phyloP scores from a whole-genome alignment of 2,329 filamentous ascomycete genomes.

The Epichloe festucae region DNA sequence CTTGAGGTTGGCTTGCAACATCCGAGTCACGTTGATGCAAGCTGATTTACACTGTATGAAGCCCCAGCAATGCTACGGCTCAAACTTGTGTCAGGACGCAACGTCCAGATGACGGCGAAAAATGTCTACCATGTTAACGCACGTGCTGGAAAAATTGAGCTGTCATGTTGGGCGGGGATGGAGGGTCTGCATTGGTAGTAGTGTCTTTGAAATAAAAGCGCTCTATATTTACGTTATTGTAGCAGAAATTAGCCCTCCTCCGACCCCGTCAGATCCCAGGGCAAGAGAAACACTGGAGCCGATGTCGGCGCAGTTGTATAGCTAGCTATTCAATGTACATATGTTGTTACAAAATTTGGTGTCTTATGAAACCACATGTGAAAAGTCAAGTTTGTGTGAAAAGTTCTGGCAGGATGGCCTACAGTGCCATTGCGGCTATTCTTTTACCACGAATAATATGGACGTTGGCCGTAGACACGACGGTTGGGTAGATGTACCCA shows the following conservation, averaged over 20 bases:
- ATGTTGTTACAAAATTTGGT: slow-evolving; percentile 17
- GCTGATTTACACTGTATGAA: neutral
- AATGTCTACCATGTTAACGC: neutral
- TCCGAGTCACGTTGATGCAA: neutral
- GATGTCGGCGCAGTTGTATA: slow-evolving; percentile 12
- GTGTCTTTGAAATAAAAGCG: neutral
- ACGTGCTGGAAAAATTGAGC: neutral
- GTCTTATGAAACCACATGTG: neutral
- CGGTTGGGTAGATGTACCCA: slow-evolving; percentile 86
- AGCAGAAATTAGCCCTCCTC: neutral
- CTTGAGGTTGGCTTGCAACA: neutral
- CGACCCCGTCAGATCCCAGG: neutral
- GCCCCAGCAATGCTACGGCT: neutral
- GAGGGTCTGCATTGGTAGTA: neutral
- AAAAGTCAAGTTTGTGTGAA: neutral
- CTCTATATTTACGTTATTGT: slow-evolving; percentile 1
- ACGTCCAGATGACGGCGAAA: neutral
- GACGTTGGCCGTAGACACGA: slow-evolving; percentile 69
- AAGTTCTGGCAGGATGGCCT: neutral
- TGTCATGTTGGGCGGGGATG: neutral
- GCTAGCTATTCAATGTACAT: slow-evolving; percentile 22
- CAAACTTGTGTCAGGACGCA: neutral
- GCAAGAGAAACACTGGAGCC: neutral
- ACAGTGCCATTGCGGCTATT: neutral
- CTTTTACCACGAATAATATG: slow-evolving; percentile 82